Conservation (phyloP, 441 rosid species). For the Populus hybrid region DNA sequence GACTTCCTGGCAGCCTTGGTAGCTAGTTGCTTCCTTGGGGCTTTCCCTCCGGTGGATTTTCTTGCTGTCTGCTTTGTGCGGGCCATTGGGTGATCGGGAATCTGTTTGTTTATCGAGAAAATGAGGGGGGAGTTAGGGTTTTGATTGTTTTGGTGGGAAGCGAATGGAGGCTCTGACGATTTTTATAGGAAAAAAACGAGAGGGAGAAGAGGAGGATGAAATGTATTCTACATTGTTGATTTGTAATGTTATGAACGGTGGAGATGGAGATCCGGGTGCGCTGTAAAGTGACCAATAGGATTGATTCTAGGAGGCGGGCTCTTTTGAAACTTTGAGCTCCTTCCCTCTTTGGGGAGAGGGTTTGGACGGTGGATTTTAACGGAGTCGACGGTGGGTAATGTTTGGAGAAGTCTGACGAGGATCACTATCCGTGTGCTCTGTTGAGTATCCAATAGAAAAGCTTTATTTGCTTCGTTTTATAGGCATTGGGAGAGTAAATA, state of each 20-base stretch:
- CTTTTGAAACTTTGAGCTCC: constrained; percentile 3
- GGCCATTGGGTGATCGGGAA: constrained; percentile 26
- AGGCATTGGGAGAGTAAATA: no score
- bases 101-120: not conserved
- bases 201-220: not conserved
- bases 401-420: not conserved
- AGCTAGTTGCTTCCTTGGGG: constrained; percentile 54
- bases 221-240: not conserved
- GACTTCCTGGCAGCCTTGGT: constrained; percentile 55
- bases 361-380: not conserved
- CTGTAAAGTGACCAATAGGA: constrained; percentile 1
- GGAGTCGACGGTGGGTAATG: constrained; percentile 6
- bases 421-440: constrained; percentile 15
- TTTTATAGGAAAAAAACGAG: not conserved
- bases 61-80: constrained; percentile 63
- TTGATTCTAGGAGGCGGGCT: constrained; percentile 1
- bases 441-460: constrained; percentile 3
- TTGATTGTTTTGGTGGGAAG: not conserved
- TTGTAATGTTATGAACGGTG: not conserved
- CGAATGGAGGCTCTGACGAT: not conserved
- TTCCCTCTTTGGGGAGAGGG: not conserved
- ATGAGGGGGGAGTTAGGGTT: no score
- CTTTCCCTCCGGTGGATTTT: constrained; percentile 56
- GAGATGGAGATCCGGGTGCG: not conserved
- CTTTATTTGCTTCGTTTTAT: not conserved